These are phyloP conservation scores for Ophiostoma quercus DNA, from an alignment of 2,329 filamentous ascomycete genomes.

Conservation along the genomic window DNA sequence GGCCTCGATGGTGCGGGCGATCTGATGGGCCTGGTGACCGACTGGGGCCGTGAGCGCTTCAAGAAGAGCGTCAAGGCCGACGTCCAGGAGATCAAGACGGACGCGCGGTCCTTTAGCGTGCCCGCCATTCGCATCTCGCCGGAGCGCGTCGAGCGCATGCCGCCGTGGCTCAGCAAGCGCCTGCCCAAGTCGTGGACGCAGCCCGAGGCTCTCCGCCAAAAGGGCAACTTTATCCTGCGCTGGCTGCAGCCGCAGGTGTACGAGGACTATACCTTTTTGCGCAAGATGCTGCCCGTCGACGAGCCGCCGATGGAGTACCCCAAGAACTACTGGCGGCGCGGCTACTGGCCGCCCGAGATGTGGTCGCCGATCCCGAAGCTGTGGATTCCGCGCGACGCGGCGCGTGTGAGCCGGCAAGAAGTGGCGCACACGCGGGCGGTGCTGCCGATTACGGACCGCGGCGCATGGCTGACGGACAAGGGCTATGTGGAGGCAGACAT, in stretches of 20 bases:
- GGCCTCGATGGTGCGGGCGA: constrained; percentile 33
- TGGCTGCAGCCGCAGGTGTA: constrained; percentile 58
- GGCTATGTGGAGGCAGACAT: constrained; percentile 29
- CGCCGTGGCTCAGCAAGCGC: not conserved
- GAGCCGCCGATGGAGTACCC: constrained; percentile 25
- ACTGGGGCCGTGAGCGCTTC: constrained; percentile 29
- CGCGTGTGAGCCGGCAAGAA: constrained; percentile 66
- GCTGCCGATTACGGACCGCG: constrained; percentile 67
- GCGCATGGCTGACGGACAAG: constrained; percentile 58
- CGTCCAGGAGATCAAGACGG: constrained; percentile 27
- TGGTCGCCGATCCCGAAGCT: constrained; percentile 56
- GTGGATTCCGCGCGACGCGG: constrained; percentile 70
- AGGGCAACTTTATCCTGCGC: constrained; percentile 46
- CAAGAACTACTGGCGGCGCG: constrained; percentile 48
- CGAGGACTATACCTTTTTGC: constrained; percentile 53
- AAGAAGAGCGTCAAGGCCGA: constrained; percentile 25
- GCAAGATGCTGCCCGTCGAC: constrained; percentile 35
- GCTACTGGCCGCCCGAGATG: constrained; percentile 69
- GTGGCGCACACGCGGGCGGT: constrained; percentile 60
- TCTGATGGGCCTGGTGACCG: constrained; percentile 29
- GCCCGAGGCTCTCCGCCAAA: constrained; percentile 25
- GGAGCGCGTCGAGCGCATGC: not conserved
- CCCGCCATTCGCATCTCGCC: constrained; percentile 1
- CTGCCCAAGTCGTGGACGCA: constrained; percentile 5
- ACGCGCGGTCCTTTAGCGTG: constrained; percentile 31